Evolutionary conservation across 495 filamentous ascomycete species (phyloP), one percentile per base, ranked within the genome.

Genomic region (Aspergillus wentii): DNA sequence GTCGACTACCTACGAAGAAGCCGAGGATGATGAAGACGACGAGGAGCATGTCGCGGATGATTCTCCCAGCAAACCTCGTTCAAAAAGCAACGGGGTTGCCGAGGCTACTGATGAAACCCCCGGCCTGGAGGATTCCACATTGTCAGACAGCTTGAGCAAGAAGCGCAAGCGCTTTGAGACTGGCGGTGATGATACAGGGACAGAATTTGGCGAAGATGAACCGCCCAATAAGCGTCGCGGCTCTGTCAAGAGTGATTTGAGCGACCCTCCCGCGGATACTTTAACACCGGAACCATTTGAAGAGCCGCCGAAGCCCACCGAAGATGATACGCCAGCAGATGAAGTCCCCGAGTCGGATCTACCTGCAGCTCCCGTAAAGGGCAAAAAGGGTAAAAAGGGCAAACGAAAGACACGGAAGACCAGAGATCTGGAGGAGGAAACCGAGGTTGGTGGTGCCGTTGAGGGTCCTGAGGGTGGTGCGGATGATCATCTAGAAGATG

Each of bases 91-190:
- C 10, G 58, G 52, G 13, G 34, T 57, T 21, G 32, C 45, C 19
- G 54, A 48, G 8, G 34, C 22, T n/a, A 27, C 32, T 9, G 56
- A 62, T 9, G 57, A 68, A 11, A 47, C 28, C 5, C 44, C 47
- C 5, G 55, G 56, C 0, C 43, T 58, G 2, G 66, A 64, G 8
- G 66, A 62, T 16, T 38, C 54, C 1, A 44, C 54, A 9, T 44
- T 66, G 16, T 56, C 55, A 13, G 58, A 62, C 20, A 51, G 46
- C 15, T 21, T 54, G 22, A 52, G 62, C 20, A 69, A 68, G 48
- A 76, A 76, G 44, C 61, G 72, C 34, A 76, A 76, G 50, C 67
- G 68, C 9, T 44, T 58, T 11, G 66, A 62, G 21, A 48, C 57
- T 15, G n/a, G n/a, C n/a, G 63, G 62, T 14, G 62, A 65, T 25